Conservation (phyloP, 2,329 filamentous ascomycete species). For the Coleophoma eucalyptorum region DNA sequence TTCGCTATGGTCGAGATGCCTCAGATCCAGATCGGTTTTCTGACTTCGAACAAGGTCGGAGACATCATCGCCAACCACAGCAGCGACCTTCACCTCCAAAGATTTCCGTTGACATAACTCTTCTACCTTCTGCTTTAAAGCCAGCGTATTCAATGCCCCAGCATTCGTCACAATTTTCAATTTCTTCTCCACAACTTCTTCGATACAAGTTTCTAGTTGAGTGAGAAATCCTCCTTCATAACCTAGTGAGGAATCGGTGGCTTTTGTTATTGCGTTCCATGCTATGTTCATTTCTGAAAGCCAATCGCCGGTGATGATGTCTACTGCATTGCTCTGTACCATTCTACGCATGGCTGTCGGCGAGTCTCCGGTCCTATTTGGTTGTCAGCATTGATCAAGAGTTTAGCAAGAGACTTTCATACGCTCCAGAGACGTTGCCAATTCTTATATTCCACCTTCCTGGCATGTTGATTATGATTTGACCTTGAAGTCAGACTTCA, state of each 20-base stretch:
- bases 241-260: slow-evolving; percentile 11
- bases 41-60: not conserved
- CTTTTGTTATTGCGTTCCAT: slow-evolving; percentile 23
- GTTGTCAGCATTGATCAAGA: not conserved
- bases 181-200: slow-evolving; percentile 4
- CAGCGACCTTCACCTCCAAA: slow-evolving; percentile 7
- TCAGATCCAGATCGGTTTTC: not conserved
- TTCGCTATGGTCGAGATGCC: slow-evolving; percentile 9
- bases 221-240: slow-evolving; percentile 19
- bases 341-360: slow-evolving; percentile 11
- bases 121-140: slow-evolving; percentile 5
- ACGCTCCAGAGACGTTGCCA: slow-evolving; percentile 12
- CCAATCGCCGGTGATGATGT: slow-evolving; percentile 37
- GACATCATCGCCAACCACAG: slow-evolving; percentile 11
- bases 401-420: not conserved
- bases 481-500: too few relatives aligned
- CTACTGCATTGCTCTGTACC: slow-evolving; percentile 24
- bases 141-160: slow-evolving; percentile 8
- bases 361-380: slow-evolving; percentile 7
- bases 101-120: slow-evolving; percentile 3
- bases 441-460: slow-evolving; percentile 9
- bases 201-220: slow-evolving; percentile 10
- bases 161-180: slow-evolving; percentile 12
- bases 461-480: slow-evolving; percentile 3
- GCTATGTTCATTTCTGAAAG: slow-evolving; percentile 31